Evolutionary conservation across 2,329 filamentous ascomycete species (phyloP).

Genomic region (Fusarium hainanense): DNA sequence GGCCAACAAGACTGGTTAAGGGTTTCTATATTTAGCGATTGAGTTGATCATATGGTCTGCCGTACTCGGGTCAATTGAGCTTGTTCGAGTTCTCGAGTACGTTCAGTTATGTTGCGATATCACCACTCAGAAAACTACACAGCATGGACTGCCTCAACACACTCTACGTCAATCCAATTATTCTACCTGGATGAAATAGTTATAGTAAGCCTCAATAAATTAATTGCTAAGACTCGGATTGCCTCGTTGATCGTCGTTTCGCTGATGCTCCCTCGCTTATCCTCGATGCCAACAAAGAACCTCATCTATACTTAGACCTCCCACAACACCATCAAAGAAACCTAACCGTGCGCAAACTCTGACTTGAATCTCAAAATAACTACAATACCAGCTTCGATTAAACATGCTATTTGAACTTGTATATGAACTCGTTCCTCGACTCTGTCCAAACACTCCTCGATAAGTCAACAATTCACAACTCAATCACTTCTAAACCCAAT

Average conservation of each 20-base stretch:
- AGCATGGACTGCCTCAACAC: no score
- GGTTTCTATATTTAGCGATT: not conserved
- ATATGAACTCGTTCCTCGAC: conserved; percentile 2
- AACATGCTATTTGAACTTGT: not conserved
- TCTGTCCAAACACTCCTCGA: not conserved
- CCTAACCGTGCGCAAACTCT: not conserved
- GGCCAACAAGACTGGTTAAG: not conserved
- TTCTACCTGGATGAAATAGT: no score
- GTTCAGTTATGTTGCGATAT: no score
- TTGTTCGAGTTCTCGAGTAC: not conserved
- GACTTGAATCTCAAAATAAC: not conserved
- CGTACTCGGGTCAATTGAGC: no score
- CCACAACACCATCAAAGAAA: not conserved
- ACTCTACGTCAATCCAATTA: no score
- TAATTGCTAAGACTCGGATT: no score
- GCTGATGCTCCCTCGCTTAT: not conserved
- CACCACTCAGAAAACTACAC: no score
- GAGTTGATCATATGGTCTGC: accelerated
- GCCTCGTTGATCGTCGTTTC: not conserved
- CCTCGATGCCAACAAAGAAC: not conserved
- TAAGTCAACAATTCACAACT: no score
- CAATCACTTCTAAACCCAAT: no score
- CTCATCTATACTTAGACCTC: accelerated
- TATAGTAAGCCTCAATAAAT: no score
- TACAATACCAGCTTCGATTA: no score